Percentiles rank a stretch among this genome's conserved stretches.
phyloP scores from a whole-genome alignment of 2,329 filamentous ascomycete genomes.

The Lanzia echinophila region DNA sequence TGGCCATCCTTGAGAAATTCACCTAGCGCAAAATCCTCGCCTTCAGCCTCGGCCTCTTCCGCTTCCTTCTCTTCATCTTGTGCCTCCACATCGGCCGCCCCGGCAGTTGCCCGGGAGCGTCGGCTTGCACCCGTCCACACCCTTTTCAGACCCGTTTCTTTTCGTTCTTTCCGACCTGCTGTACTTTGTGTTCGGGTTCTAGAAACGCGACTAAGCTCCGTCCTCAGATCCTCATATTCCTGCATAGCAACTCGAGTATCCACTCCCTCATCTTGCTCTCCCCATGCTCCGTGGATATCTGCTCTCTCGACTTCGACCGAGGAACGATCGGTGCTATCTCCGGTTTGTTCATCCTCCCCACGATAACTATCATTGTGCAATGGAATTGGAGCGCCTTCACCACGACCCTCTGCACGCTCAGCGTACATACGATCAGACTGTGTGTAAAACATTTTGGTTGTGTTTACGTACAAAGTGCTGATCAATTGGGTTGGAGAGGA shows the following conservation, averaged over 20 bases:
- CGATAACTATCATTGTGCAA: conserved; percentile 22
- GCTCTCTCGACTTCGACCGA: conserved; percentile 9
- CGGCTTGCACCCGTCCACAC: conserved; percentile 12
- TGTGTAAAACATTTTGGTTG: conserved; percentile 22
- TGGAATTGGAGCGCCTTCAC: conserved; percentile 18
- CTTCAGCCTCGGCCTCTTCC: conserved; percentile 34
- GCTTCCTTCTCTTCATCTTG: conserved; percentile 22
- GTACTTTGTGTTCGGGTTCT: conserved; percentile 30
- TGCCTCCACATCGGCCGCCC: conserved; percentile 24
- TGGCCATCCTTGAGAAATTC: conserved; percentile 43
- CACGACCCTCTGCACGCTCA: conserved; percentile 12
- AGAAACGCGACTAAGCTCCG: conserved; percentile 48
- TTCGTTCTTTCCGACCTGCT: not conserved
- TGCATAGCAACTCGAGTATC: conserved; percentile 48
- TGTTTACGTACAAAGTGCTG: not conserved
- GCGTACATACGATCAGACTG: conserved; percentile 22
- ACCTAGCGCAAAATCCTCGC: conserved; percentile 25
- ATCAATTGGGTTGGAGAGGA: not conserved
- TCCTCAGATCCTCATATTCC: conserved; percentile 51
- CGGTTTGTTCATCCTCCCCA: conserved; percentile 9
- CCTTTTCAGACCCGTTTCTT: conserved; percentile 13
- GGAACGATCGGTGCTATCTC: conserved; percentile 9
- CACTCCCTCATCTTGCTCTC: conserved; percentile 51
- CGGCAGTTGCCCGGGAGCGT: conserved; percentile 18
- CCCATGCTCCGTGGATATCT: conserved; percentile 46